Evolutionary conservation across 441 rosid genomes (phyloP).

Genomic region (Capsella rubella): DNA sequence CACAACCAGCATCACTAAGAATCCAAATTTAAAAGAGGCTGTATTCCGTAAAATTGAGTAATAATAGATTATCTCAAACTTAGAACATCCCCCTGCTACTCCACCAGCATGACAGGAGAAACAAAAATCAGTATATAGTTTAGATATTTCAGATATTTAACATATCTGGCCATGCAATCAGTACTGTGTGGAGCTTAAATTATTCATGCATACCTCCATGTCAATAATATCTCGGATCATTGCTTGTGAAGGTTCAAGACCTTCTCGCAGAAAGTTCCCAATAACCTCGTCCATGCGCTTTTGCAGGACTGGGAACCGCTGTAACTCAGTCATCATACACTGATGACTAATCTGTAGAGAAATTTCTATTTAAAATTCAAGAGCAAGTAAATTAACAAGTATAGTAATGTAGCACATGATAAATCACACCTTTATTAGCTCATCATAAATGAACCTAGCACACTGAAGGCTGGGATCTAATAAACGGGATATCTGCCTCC

Average conservation of each 20-base stretch:
- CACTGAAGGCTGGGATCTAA: constrained; percentile 98
- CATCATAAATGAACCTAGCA: constrained; percentile 91
- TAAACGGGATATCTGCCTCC: constrained; percentile 91
- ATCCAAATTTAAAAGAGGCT: neutral
- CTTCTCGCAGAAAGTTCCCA: constrained; percentile 84
- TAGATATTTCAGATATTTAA: constrained; percentile 4
- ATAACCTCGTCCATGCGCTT: constrained; percentile 96
- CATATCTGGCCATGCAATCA: neutral
- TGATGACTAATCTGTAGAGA: constrained; percentile 85
- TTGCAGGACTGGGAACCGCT: constrained; percentile 85
- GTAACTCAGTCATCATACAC: constrained; percentile 74
- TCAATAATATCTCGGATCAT: constrained; percentile 93
- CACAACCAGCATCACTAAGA: too few species aligned
- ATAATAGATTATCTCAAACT: constrained; percentile 6
- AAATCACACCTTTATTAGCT: constrained; percentile 73
- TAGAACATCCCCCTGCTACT: neutral
- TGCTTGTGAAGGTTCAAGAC: constrained; percentile 94
- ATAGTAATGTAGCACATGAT: neutral
- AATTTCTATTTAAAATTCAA: neutral
- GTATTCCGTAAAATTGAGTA: neutral
- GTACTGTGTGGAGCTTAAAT: neutral
- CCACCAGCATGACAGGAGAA: neutral
- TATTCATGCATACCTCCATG: constrained; percentile 76
- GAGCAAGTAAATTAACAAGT: constrained; percentile 13
- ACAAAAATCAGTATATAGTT: neutral